Conservation (phyloP, 2,329 filamentous ascomycete species). For the Rhytidhysteron rufulum region DNA sequence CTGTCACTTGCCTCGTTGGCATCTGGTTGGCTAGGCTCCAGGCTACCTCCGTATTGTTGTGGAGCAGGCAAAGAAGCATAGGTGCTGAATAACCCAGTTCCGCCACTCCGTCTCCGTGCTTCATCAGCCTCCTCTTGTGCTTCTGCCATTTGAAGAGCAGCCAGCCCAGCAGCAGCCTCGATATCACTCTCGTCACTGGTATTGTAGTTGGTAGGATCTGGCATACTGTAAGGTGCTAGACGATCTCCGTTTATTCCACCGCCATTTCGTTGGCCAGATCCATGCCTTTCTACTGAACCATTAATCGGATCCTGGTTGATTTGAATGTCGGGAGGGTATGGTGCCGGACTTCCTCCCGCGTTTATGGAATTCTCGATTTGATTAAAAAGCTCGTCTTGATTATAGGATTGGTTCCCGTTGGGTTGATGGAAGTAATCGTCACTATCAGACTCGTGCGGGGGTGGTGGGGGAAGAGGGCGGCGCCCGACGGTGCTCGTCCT, state of each 20-base stretch:
- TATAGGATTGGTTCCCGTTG: slow-evolving; percentile 26
- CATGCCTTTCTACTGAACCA: slow-evolving; percentile 18
- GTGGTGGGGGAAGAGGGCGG: slow-evolving; percentile 58
- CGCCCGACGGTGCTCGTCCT: slow-evolving; percentile 51
- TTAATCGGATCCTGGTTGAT: slow-evolving; percentile 26
- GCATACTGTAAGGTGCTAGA: slow-evolving; percentile 33
- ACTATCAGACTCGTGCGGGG: slow-evolving; percentile 47
- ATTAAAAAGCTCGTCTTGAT: slow-evolving; percentile 55
- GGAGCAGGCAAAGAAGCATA: slow-evolving; percentile 39
- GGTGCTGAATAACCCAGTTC: slow-evolving; percentile 50
- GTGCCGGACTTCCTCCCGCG: slow-evolving; percentile 23
- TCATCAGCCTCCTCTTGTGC: slow-evolving; percentile 64
- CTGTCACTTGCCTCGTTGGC: slow-evolving; percentile 54
- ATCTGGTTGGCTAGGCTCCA: slow-evolving; percentile 9
- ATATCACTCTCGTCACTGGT: slow-evolving; percentile 74
- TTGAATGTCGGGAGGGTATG: slow-evolving; percentile 33
- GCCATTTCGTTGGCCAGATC: slow-evolving; percentile 24
- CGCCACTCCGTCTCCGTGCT: slow-evolving; percentile 56
- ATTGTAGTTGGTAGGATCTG: slow-evolving; percentile 20
- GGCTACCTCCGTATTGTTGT: slow-evolving; percentile 35
- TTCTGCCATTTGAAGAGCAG: slow-evolving; percentile 80
- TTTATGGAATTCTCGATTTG: slow-evolving; percentile 54
- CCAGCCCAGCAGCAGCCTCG: slow-evolving; percentile 78
- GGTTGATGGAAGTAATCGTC: slow-evolving; percentile 37
- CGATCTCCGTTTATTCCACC: slow-evolving; percentile 46